These are phyloP conservation scores for Ascoidea tarda DNA, from an alignment of 805 yeast species.

Conservation along the genomic window DNA sequence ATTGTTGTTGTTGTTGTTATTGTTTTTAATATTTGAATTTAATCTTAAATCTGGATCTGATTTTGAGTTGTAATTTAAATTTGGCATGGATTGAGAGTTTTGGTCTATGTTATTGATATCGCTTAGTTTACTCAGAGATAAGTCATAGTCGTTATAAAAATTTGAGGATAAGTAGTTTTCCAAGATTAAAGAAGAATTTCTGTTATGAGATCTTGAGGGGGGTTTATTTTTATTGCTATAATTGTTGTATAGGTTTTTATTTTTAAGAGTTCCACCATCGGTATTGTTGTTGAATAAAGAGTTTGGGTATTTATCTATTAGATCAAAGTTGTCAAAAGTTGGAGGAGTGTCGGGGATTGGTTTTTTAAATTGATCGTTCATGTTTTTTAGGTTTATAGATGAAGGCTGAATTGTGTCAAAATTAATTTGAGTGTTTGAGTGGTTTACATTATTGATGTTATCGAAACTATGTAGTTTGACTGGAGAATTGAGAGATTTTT, in stretches of 20 bases:
- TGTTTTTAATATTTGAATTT: too few relatives aligned
- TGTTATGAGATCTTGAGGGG: background rate
- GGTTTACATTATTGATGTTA: too few relatives aligned
- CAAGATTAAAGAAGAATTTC: background rate
- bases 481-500: background rate
- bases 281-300: background rate
- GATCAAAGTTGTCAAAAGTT: background rate
- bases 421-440: background rate
- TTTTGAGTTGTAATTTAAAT: slow-evolving; percentile 5
- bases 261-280: too few relatives aligned
- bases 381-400: background rate
- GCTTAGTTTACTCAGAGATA: background rate
- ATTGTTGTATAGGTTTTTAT: background rate
- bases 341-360: background rate
- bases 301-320: background rate
- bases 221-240: background rate
- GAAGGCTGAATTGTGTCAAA: background rate
- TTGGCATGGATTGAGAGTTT: slow-evolving; percentile 27
- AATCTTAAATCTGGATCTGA: too few relatives aligned
- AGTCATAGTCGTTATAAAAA: slow-evolving; percentile 8
- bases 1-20: slow-evolving; percentile 11
- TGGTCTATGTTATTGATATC: slow-evolving; percentile 16
- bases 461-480: too few relatives aligned
- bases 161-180: background rate
- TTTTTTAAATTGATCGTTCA: background rate